These are phyloP conservation scores for Botrytis fragariae DNA, from an alignment of 2,329 filamentous ascomycete genomes.

Conservation along the genomic window DNA sequence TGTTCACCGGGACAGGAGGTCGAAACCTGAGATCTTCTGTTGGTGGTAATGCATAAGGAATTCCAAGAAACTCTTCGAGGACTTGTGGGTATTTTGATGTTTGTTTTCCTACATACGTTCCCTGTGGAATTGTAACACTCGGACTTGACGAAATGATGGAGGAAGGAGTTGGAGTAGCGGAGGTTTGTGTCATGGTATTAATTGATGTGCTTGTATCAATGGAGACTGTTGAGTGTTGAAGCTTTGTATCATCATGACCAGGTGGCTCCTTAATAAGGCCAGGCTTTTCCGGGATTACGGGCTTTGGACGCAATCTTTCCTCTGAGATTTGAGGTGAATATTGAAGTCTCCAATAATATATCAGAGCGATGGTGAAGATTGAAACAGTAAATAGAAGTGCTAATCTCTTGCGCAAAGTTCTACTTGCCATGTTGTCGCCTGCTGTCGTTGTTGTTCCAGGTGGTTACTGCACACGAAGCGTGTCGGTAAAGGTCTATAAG, in stretches of 20 bases:
- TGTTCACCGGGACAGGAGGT: constrained; percentile 32
- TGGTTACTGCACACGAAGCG: not conserved
- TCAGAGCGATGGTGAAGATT: constrained; percentile 1
- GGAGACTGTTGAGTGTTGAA: not conserved
- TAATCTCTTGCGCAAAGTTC: constrained; percentile 8
- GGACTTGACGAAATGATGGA: not conserved
- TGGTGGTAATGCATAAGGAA: constrained; percentile 50
- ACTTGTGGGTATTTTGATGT: constrained; percentile 26
- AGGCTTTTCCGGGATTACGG: constrained; percentile 6
- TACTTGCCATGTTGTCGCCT: constrained; percentile 2
- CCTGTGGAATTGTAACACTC: constrained; percentile 31
- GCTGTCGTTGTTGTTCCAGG: not conserved
- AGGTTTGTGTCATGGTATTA: not conserved
- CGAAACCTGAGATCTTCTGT: constrained; percentile 48
- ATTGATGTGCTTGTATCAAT: not conserved
- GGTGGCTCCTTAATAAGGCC: not conserved
- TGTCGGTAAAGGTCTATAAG: not conserved
- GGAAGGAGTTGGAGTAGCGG: not conserved
- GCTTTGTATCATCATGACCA: constrained; percentile 1
- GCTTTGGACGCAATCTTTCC: not conserved
- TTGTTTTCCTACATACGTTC: constrained; percentile 32
- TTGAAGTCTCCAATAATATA: constrained; percentile 15
- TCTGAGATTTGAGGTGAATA: constrained; percentile 5
- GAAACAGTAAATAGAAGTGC: constrained; percentile 4
- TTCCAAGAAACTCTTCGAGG: constrained; percentile 45